These are phyloP conservation scores for Nectriaceae sp. DNA, from an alignment of 2,329 filamentous ascomycete genomes.

Conservation along the genomic window DNA sequence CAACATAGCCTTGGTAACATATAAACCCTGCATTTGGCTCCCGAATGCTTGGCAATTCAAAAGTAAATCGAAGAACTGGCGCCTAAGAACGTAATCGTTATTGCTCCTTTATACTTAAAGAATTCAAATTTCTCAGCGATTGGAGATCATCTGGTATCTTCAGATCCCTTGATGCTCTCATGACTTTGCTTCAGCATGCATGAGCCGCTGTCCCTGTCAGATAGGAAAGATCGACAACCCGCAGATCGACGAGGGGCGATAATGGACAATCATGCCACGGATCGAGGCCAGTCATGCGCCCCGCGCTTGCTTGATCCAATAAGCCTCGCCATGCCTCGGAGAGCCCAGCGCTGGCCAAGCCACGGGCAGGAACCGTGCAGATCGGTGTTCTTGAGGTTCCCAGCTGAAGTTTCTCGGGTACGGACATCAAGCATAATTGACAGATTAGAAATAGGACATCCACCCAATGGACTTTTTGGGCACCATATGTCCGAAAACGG, in stretches of 20 bases:
- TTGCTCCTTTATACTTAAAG: too few species aligned
- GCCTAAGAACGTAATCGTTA: too few species aligned
- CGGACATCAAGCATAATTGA: too few species aligned
- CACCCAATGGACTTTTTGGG: neutral
- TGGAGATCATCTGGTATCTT: too few species aligned
- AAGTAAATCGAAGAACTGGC: too few species aligned
- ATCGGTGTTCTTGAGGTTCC: slow-evolving; percentile 12
- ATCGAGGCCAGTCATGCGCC: slow-evolving; percentile 18
- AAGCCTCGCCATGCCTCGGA: slow-evolving; percentile 2
- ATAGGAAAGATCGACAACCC: slow-evolving; percentile 16
- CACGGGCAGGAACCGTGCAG: slow-evolving; percentile 20
- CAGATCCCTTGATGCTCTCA: too few species aligned
- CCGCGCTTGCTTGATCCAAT: slow-evolving; percentile 23
- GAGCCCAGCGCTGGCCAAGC: slow-evolving; percentile 4
- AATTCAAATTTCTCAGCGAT: too few species aligned
- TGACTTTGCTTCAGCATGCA: too few species aligned
- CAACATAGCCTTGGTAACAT: too few species aligned
- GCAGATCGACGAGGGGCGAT: slow-evolving; percentile 12
- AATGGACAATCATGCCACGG: slow-evolving; percentile 8
- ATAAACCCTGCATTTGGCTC: too few species aligned
- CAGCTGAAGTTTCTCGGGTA: neutral
- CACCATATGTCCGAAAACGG: neutral
- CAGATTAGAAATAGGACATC: neutral
- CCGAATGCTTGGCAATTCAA: too few species aligned
- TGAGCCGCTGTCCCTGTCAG: neutral